Evolutionary conservation across 768 basidiomycete species (phyloP).

Genomic region (Austroboletus festivus): DNA sequence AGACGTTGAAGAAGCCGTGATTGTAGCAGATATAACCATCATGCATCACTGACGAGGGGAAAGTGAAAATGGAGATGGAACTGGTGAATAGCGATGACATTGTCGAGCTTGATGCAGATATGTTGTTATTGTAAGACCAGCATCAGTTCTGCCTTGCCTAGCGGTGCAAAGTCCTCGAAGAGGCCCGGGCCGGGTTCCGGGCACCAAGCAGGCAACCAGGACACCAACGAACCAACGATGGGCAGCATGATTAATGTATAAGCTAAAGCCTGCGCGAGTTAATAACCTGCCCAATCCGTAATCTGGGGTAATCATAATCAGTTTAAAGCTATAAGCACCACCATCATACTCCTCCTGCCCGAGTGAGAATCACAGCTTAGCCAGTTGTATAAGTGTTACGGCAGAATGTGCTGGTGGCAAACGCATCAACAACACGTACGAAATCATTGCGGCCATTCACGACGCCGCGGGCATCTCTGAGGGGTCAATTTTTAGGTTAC

Average conservation of each 20-base stretch:
- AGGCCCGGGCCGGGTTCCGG: slow-evolving; percentile 48
- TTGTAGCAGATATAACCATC: slow-evolving; percentile 6
- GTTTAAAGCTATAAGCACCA: slow-evolving; percentile 42
- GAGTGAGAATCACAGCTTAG: neutral
- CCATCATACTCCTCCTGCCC: slow-evolving; percentile 40
- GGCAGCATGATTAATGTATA: neutral
- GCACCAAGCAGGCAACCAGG: slow-evolving; percentile 34
- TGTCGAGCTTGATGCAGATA: slow-evolving; percentile 20
- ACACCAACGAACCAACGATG: no score
- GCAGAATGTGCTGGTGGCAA: slow-evolving; percentile 26
- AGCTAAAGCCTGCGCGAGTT: neutral
- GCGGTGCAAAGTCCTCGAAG: slow-evolving; percentile 40
- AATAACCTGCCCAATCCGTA: slow-evolving; percentile 39
- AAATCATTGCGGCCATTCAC: slow-evolving; percentile 24
- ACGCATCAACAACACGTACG: slow-evolving; percentile 14
- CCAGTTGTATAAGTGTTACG: slow-evolving; percentile 25
- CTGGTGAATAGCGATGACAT: slow-evolving; percentile 18
- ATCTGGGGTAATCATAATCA: slow-evolving; percentile 44
- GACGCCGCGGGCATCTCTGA: slow-evolving; percentile 42
- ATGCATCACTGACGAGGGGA: slow-evolving; percentile 14
- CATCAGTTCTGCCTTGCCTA: slow-evolving; percentile 35
- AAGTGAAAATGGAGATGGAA: slow-evolving; percentile 18
- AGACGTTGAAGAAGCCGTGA: slow-evolving; percentile 10
- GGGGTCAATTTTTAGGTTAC: neutral
- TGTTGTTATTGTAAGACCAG: slow-evolving; percentile 38